Evolutionary conservation across 441 rosid genomes (phyloP), one percentile per base, ranked within the genome.

Genomic region (Omphalea diandra): DNA sequence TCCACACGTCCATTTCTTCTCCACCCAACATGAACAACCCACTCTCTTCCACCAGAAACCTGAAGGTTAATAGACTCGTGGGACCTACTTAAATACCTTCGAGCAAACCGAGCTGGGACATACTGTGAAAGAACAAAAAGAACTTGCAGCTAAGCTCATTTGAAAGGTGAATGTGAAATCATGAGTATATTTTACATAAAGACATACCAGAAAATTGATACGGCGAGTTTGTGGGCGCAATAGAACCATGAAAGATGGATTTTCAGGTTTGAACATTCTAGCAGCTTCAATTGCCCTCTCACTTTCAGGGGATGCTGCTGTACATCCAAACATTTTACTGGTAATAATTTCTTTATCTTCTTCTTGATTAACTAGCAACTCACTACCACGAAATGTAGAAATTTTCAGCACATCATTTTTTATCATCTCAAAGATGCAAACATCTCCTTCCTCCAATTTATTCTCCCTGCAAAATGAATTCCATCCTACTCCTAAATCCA

Each of bases 341-440:
- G 77, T 57, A 18, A 53, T 26, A 31, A 50, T 36, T 40, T 46
- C 69, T 24, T 7, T 0, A 22, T 32, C 56, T 53, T 67, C 73
- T 24, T 62, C 47, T 29, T 20, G 33, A 35, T 59, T 38, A 10
- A 2, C 8, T 22, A 35, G 0, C 18, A 29, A 58, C 26, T 58
- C 31, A 11, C n/a, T n/a, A n/a, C n/a, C n/a, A 20, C 22, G 66
- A 40, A 63, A 76, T 8, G 63, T 27, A 11, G 67, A n/a, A 36
- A 69, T 61, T 73, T 50, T 73, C 27, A 77, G 18, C 8, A 41
- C 33, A 14, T 18, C 20, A 22, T 57, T 52, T 17, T 33, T 38
- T 22, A 72, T 29, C 58, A 73, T 31, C 63, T 77, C 74, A 59
- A 73, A 73, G 5, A 65, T 24, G 27, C 76, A 77, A 18, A 73